Evolutionary conservation across 768 basidiomycete genomes (phyloP).

Genomic region (Favolaschia claudopus): DNA sequence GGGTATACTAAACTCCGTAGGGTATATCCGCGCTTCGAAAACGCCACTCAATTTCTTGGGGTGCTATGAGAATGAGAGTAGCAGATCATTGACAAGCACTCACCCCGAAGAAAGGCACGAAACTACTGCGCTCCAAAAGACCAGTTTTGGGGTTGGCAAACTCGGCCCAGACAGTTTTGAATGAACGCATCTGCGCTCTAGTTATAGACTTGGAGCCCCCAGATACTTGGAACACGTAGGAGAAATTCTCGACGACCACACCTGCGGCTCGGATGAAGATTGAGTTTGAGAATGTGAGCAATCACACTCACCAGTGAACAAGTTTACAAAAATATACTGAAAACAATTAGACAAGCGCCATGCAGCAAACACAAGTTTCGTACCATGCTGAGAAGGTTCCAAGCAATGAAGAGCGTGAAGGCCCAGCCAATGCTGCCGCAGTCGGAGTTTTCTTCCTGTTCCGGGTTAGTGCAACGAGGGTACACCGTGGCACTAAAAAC

Average conservation of each 20-base stretch:
- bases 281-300: not conserved
- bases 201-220: constrained; percentile 84
- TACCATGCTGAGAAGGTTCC: constrained; percentile 97
- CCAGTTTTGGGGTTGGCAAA: constrained; percentile 83
- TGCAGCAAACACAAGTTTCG: constrained; percentile 25
- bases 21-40: constrained; percentile 90
- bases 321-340: constrained; percentile 94
- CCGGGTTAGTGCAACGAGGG: constrained; percentile 79
- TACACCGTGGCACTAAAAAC: constrained; percentile 69
- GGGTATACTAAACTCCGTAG: constrained; percentile 66
- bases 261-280: constrained; percentile 45
- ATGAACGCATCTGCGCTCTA: constrained; percentile 90
- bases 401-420: constrained; percentile 87
- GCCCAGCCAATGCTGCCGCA: constrained; percentile 90
- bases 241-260: constrained; percentile 96
- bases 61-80: constrained; percentile 5
- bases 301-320: constrained; percentile 80
- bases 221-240: constrained; percentile 91
- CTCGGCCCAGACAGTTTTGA: constrained; percentile 94
- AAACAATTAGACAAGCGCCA: constrained; percentile 3
- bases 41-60: constrained; percentile 80
- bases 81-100: constrained; percentile 40
- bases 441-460: constrained; percentile 69
- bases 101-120: constrained; percentile 85
- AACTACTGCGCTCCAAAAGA: constrained; percentile 71